phyloP scores from a whole-genome alignment of 2,329 filamentous ascomycete species.

The Ophiostoma ips region DNA sequence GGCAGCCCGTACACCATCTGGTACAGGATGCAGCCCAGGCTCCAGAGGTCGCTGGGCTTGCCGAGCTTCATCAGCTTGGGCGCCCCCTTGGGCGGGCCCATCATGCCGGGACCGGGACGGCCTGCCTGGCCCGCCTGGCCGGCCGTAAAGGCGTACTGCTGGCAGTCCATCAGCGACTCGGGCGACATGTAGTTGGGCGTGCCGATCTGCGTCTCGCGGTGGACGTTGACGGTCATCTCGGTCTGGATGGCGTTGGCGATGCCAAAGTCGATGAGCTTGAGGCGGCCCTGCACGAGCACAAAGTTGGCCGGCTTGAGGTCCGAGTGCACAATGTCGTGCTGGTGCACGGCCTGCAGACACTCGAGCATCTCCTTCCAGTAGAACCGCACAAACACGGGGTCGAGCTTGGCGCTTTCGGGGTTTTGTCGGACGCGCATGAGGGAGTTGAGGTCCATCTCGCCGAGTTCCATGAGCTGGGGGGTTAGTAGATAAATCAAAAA shows the following conservation, averaged over 20 bases:
- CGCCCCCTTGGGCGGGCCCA: constrained; percentile 25
- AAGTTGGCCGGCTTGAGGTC: constrained; percentile 97
- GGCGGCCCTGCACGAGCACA: constrained; percentile 71
- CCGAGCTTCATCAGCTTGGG: constrained; percentile 87
- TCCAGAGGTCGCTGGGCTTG: constrained; percentile 94
- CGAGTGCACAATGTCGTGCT: constrained; percentile 85
- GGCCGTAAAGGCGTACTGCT: constrained; percentile 31
- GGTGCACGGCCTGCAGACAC: constrained; percentile 79
- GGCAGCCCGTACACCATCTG: constrained; percentile 97
- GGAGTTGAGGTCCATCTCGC: constrained; percentile 82
- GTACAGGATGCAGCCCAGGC: constrained; percentile 88
- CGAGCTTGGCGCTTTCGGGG: constrained; percentile 60
- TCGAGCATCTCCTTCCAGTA: constrained; percentile 99
- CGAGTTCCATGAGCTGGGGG: constrained; percentile 81
- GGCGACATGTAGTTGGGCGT: constrained; percentile 99
- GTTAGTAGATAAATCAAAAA: too few species aligned
- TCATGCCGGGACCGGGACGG: constrained; percentile 14
- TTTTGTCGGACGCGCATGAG: constrained; percentile 63
- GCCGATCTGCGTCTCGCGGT: constrained; percentile 87
- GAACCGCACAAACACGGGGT: constrained; percentile 83
- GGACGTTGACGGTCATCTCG: constrained; percentile 92
- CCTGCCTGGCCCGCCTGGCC: constrained; percentile 28
- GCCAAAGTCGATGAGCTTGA: constrained; percentile 97
- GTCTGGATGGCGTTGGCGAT: constrained; percentile 95
- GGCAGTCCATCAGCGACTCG: constrained; percentile 80